A percentile compares a stretch with the other conserved stretches of the same genome.
These are phyloP conservation scores for Fonsecaea monophora DNA, from an alignment of 2,329 filamentous ascomycete genomes.

Conservation along the genomic window DNA sequence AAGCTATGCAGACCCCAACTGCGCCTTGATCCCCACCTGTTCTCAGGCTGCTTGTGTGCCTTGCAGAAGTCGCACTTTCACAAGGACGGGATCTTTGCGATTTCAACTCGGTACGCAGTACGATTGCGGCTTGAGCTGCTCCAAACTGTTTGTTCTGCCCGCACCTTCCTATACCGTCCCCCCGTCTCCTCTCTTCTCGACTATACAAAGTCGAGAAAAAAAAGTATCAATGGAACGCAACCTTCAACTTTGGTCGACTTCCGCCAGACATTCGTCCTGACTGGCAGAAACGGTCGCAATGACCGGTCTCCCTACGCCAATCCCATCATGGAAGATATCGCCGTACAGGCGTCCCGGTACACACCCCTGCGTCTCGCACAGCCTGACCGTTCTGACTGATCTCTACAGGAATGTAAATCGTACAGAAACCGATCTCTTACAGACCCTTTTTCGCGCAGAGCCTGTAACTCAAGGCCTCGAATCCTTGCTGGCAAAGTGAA, in stretches of 20 bases:
- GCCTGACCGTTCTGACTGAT: slow-evolving; percentile 22
- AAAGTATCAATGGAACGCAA: slow-evolving; percentile 34
- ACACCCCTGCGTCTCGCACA: slow-evolving; percentile 36
- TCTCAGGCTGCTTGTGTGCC: neutral
- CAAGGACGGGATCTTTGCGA: neutral
- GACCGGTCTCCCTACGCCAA: slow-evolving; percentile 31
- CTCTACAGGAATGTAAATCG: slow-evolving; percentile 49
- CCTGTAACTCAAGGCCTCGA: slow-evolving; percentile 33
- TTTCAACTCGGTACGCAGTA: neutral
- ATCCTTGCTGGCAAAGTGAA: slow-evolving; percentile 35
- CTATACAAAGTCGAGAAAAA: slow-evolving; percentile 25
- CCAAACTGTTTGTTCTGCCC: neutral
- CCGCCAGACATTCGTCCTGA: slow-evolving; percentile 37
- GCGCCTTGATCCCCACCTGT: slow-evolving; percentile 1
- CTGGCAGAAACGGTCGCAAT: slow-evolving; percentile 37
- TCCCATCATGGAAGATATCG: slow-evolving; percentile 39
- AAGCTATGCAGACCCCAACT: neutral
- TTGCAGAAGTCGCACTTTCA: slow-evolving; percentile 7
- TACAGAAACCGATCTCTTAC: slow-evolving; percentile 52
- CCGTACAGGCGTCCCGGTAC: slow-evolving; percentile 61
- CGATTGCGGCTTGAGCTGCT: neutral
- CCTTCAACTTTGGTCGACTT: slow-evolving; percentile 30
- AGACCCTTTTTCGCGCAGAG: slow-evolving; percentile 44
- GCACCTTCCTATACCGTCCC: neutral
- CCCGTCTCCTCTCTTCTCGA: slow-evolving; percentile 17